Percentiles rank a stretch among this genome's conserved stretches.
Evolutionary conservation across 257 asterid genomes (phyloP).

Genomic region (Echium plantagineum): DNA sequence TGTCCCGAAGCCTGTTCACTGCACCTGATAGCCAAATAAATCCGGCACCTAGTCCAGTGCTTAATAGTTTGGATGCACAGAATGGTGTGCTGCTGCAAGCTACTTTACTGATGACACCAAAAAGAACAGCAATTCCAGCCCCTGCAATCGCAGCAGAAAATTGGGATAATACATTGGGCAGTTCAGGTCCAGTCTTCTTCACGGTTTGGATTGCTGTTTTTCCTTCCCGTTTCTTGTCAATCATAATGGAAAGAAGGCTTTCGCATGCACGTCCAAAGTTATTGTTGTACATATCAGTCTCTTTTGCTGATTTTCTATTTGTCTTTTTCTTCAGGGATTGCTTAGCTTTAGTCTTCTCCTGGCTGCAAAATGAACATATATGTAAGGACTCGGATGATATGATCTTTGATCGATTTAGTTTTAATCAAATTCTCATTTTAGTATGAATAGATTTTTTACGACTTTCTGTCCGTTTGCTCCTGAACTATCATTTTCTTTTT

Average conservation of each 20-base stretch:
- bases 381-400: neutral
- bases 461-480: too few relatives aligned
- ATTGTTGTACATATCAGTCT: slow-evolving; percentile 36
- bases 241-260: slow-evolving; percentile 67
- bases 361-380: slow-evolving; percentile 24
- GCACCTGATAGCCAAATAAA: slow-evolving; percentile 88
- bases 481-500: too few relatives aligned
- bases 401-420: neutral
- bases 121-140: slow-evolving; percentile 68
- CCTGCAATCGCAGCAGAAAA: slow-evolving; percentile 85
- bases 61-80: slow-evolving; percentile 43
- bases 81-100: slow-evolving; percentile 44
- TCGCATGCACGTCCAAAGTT: slow-evolving; percentile 71
- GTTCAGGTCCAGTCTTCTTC: slow-evolving; percentile 66
- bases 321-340: slow-evolving; percentile 37
- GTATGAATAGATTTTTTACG: too few relatives aligned
- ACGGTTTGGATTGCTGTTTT: slow-evolving; percentile 41
- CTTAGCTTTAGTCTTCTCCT: slow-evolving; percentile 34
- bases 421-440: neutral
- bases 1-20: slow-evolving; percentile 62
- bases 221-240: slow-evolving; percentile 41
- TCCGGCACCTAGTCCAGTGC: slow-evolving; percentile 70
- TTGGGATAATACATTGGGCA: slow-evolving; percentile 57
- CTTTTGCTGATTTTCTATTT: slow-evolving; percentile 26
- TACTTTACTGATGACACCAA: slow-evolving; percentile 54